Evolutionary conservation across 768 basidiomycete species (phyloP).

Genomic region (Suillus discolor): DNA sequence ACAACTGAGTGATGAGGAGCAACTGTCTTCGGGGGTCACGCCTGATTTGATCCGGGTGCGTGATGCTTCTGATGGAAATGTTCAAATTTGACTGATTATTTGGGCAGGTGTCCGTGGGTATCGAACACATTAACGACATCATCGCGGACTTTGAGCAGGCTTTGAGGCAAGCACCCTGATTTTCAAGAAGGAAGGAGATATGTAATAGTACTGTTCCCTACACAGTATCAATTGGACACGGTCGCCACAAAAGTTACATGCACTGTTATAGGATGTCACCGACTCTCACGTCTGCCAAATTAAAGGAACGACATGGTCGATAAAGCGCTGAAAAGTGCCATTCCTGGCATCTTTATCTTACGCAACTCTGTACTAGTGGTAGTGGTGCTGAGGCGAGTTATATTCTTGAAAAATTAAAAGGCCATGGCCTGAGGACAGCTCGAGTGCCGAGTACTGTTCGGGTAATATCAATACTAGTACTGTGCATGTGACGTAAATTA

Average conservation of each 20-base stretch:
- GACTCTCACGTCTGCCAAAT: neutral
- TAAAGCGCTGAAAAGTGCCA: neutral
- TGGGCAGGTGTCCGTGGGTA: slow-evolving; percentile 44
- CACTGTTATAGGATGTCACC: neutral
- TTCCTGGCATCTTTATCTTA: neutral
- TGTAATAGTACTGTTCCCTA: neutral
- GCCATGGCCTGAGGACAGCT: neutral
- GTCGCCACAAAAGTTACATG: neutral
- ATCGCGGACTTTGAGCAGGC: slow-evolving; percentile 48
- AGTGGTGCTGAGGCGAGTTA: neutral
- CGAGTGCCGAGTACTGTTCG: neutral
- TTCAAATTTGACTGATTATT: neutral
- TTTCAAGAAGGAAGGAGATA: neutral
- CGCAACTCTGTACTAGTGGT: neutral
- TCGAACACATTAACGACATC: slow-evolving; percentile 48
- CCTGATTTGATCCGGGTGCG: slow-evolving; percentile 58
- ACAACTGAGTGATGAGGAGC: slow-evolving; percentile 53
- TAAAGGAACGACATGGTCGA: neutral
- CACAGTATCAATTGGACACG: neutral
- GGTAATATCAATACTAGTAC: neutral
- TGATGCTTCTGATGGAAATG: slow-evolving; percentile 9
- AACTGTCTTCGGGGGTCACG: slow-evolving; percentile 50
- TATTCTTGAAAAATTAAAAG: neutral
- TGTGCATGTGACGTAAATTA: neutral
- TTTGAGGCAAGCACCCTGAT: slow-evolving; percentile 27